Conservation (phyloP, 2,329 filamentous ascomycete species). For the Thielaviopsis populi region DNA sequence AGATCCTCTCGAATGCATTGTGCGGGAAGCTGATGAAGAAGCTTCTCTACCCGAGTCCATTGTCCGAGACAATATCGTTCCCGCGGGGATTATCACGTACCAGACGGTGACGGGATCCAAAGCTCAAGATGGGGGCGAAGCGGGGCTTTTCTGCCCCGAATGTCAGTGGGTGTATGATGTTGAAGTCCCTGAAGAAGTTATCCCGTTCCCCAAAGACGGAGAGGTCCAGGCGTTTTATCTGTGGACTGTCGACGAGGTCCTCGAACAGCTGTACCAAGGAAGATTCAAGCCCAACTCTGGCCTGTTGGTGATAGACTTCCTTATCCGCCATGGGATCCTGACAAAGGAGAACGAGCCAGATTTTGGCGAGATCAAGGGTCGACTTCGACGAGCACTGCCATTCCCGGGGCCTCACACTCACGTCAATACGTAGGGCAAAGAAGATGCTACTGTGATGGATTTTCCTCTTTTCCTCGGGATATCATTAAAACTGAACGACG, state of each 20-base stretch:
- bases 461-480: conserved; percentile 8
- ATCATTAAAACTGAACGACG: not conserved
- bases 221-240: conserved; percentile 80
- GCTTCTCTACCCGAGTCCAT: conserved; percentile 60
- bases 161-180: conserved; percentile 86
- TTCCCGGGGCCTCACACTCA: conserved; percentile 52
- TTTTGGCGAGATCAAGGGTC: conserved; percentile 57
- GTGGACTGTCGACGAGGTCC: conserved; percentile 61
- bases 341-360: conserved; percentile 64
- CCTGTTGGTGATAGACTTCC: conserved; percentile 73
- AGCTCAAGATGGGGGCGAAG: conserved; percentile 24
- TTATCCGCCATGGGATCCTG: conserved; percentile 69
- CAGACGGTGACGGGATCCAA: conserved; percentile 55
- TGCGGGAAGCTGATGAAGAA: conserved; percentile 81
- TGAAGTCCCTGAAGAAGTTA: conserved; percentile 51
- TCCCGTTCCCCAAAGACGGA: conserved; percentile 65
- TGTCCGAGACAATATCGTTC: conserved; percentile 43
- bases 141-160: conserved; percentile 74
- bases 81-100: conserved; percentile 65
- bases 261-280: conserved; percentile 50
- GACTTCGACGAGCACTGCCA: conserved; percentile 64
- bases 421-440: not conserved
- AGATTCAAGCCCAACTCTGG: conserved; percentile 92
- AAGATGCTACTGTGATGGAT: not conserved
- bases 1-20: conserved; percentile 61